Conservation (phyloP, 148 eudicot genomes). For the Gaultheria prostrata region DNA sequence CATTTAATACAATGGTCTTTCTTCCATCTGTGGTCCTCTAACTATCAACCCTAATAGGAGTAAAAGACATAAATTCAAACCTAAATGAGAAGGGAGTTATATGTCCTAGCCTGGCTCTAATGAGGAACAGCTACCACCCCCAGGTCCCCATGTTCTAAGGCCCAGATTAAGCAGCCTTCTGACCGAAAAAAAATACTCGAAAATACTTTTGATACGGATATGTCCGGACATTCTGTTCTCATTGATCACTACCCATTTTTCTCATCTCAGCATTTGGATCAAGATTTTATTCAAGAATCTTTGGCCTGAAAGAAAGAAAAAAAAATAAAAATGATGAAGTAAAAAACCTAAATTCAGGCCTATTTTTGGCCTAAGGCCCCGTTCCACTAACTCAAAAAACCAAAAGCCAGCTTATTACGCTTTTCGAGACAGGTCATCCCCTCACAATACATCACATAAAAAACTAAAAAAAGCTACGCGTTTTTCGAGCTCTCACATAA, state of each 20-base stretch:
- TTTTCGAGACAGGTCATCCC: no score
- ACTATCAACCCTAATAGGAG: background rate
- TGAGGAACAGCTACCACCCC: background rate
- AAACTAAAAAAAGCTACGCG: no score
- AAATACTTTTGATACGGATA: background rate
- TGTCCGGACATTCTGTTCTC: conserved; percentile 3
- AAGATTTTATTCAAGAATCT: background rate
- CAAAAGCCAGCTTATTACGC: no score
- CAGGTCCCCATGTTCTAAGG: conserved; percentile 13
- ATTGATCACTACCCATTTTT: background rate
- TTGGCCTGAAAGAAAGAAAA: background rate
- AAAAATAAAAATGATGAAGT: background rate
- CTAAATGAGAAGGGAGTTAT: background rate
- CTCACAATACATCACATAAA: no score
- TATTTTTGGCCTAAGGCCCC: no score
- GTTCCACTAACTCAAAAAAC: no score
- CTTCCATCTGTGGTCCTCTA: background rate
- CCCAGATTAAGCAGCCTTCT: conserved; percentile 6
- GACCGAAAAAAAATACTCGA: background rate
- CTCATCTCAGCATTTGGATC: background rate
- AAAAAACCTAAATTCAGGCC: background rate
- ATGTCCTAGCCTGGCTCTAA: background rate
- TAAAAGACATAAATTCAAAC: background rate
- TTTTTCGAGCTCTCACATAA: no score
- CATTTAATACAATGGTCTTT: background rate